These are phyloP conservation scores for Drosera capensis DNA, from an alignment of 148 eudicot species.

Conservation along the genomic window DNA sequence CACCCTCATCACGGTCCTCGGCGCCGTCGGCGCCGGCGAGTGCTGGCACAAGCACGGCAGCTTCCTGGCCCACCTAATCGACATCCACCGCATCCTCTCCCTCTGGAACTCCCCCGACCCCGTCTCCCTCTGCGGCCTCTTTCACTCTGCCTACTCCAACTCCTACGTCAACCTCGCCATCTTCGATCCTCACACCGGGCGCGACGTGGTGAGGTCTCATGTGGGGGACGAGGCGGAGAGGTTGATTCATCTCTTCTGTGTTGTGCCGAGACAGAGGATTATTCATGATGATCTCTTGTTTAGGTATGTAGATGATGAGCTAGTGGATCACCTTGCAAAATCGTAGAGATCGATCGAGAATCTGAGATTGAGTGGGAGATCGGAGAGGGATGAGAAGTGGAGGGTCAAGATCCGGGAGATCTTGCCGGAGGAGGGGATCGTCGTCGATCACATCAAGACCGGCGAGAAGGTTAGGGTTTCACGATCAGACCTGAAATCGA, in stretches of 20 bases:
- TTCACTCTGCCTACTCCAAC: constrained; percentile 96
- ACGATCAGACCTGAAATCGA: too few relatives aligned
- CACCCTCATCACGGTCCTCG: constrained; percentile 51
- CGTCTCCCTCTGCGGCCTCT: constrained; percentile 71
- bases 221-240: constrained; percentile 61
- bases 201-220: constrained; percentile 45
- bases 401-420: constrained; percentile 47
- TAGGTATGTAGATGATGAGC: constrained; percentile 44
- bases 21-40: constrained; percentile 75
- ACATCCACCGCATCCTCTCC: constrained; percentile 50
- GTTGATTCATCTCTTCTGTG: constrained; percentile 66
- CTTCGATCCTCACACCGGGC: constrained; percentile 69
- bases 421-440: constrained; percentile 48
- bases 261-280: constrained; percentile 62
- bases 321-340: constrained; percentile 31
- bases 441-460: constrained; percentile 61
- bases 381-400: constrained; percentile 33
- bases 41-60: constrained; percentile 99
- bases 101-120: constrained; percentile 48
- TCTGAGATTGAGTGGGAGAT: constrained; percentile 13
- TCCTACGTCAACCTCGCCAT: constrained; percentile 96
- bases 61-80: constrained; percentile 67
- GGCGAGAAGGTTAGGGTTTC: constrained; percentile 59
- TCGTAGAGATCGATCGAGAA: constrained; percentile 28
- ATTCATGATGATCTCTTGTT: constrained; percentile 66